These are phyloP conservation scores for Coniochaeta sp. DNA, from an alignment of 2,329 filamentous ascomycete genomes.

Conservation along the genomic window DNA sequence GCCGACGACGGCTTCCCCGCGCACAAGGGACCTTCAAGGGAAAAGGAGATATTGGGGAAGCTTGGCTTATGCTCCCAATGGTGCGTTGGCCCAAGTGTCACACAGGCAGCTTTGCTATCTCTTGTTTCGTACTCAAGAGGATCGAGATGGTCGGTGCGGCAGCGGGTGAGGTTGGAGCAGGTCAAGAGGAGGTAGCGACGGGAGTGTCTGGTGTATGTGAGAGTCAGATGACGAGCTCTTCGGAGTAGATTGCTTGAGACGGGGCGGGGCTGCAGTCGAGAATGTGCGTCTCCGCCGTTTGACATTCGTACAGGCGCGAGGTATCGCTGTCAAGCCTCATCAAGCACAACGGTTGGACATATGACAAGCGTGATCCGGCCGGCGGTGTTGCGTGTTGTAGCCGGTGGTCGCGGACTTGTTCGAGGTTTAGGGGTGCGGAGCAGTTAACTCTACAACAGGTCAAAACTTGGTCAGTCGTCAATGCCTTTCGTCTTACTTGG, in stretches of 20 bases:
- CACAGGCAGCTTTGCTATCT: not conserved
- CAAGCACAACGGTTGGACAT: not conserved
- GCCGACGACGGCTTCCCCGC: conserved; percentile 13
- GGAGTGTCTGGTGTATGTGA: not conserved
- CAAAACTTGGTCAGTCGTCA: conserved; percentile 15
- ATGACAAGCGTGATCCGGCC: not conserved
- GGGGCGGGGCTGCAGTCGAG: not conserved
- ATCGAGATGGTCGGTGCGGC: not conserved
- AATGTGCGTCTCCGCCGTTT: not conserved
- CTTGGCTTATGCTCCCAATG: conserved; percentile 8
- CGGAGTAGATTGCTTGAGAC: not conserved
- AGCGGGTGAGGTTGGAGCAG: not conserved
- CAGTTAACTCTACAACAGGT: conserved; percentile 5
- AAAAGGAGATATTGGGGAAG: conserved; percentile 8
- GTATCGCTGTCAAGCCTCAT: not conserved
- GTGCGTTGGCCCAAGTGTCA: not conserved
- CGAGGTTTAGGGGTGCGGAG: conserved; percentile 8
- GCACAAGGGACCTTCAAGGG: conserved; percentile 9
- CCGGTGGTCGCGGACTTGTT: not conserved
- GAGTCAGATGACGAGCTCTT: not conserved
- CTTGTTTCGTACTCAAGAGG: not conserved
- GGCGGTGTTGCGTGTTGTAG: not conserved
- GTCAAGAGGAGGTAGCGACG: not conserved
- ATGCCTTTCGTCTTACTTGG: conserved; percentile 7
- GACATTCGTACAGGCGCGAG: not conserved